Evolutionary conservation across 2,329 filamentous ascomycete genomes (phyloP), one percentile per base, ranked within the genome.

Genomic region (Alternaria triticina): DNA sequence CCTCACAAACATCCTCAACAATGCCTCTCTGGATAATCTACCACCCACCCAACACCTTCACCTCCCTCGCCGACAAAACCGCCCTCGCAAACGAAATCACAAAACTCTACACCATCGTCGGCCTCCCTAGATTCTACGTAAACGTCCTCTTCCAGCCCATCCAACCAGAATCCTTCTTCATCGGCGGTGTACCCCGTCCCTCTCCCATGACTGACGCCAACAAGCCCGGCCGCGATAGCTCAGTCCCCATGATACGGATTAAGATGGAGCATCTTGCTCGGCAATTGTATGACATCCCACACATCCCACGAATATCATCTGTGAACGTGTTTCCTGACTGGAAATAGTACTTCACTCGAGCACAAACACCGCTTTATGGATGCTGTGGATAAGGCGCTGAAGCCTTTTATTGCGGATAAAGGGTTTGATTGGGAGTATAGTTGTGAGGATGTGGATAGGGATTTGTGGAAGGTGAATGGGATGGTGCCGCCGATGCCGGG

Each of bases 21-120:
- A 84, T 84, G 82, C 82, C 82, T 65, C 78, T 83, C 64, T 83
- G 81, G 82, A 69, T 71, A 9, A 76, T 84, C 66, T 82, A 77
- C 74, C 81, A 83, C 70, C 76, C 82, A 0, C 65, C 70, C 2
- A 68, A 65, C 28, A 73, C 75, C 64, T 83, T 83, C 71, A 64
- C 69, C 4, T 64, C 71, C 23, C 55, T 63, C 1, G 66, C 60
- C 3, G 66, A 70, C 5, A 81, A 80, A 57, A 30, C 69, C 8
- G 69, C 74, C 13, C 62, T 83, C 3, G 70, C 78, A 25, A 65
- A 72, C 57, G 72, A 75, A 62, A 79, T 83, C 33, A 83, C 81
- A 51, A 40, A 79, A 61, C 77, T 83, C 63, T 85, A 83, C 70
- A 68, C 65, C 5, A 22, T 69, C 4, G 64, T 71, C 40, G 64